These are phyloP conservation scores for Suhomyces faveliae DNA, from an alignment of 805 yeast genomes.

Conservation along the genomic window DNA sequence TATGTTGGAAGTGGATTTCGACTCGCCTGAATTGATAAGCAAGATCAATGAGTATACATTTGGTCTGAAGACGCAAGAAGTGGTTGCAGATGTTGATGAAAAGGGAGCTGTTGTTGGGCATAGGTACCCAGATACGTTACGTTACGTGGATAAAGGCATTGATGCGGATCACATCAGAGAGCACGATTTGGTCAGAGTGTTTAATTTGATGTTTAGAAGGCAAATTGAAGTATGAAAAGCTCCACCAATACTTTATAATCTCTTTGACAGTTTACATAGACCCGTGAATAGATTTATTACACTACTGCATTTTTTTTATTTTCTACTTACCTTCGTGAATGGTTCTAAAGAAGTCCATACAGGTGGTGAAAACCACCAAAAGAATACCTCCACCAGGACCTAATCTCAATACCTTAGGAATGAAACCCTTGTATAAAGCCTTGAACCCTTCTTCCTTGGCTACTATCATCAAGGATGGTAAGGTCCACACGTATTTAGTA, in stretches of 20 bases:
- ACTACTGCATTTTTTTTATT: neutral
- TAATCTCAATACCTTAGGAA: conserved; percentile 94
- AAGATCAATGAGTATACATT: conserved; percentile 6
- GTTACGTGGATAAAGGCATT: conserved; percentile 4
- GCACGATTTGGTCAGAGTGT: conserved; percentile 1
- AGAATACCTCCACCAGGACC: conserved; percentile 99
- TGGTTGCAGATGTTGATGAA: neutral
- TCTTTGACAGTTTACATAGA: too few species aligned
- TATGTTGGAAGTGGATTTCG: conserved; percentile 24
- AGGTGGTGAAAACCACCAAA: conserved; percentile 91
- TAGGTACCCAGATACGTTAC: conserved; percentile 3
- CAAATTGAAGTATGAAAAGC: neutral
- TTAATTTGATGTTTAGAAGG: conserved; percentile 4
- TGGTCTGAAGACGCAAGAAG: neutral
- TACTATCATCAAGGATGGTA: conserved; percentile 72
- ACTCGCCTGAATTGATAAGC: conserved; percentile 19
- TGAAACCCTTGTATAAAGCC: conserved; percentile 92
- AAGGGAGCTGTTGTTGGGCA: neutral
- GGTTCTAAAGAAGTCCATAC: conserved; percentile 91
- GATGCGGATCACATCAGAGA: conserved; percentile 1
- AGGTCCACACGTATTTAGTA: conserved; percentile 89
- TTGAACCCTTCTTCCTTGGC: conserved; percentile 87
- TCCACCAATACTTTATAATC: too few species aligned
- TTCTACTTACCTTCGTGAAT: conserved; percentile 26
- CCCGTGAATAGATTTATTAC: neutral